A percentile compares a stretch with the other conserved stretches of the same genome.
Conservation (phyloP, 2,329 filamentous ascomycete genomes). For the Intubia oerlemansii region DNA sequence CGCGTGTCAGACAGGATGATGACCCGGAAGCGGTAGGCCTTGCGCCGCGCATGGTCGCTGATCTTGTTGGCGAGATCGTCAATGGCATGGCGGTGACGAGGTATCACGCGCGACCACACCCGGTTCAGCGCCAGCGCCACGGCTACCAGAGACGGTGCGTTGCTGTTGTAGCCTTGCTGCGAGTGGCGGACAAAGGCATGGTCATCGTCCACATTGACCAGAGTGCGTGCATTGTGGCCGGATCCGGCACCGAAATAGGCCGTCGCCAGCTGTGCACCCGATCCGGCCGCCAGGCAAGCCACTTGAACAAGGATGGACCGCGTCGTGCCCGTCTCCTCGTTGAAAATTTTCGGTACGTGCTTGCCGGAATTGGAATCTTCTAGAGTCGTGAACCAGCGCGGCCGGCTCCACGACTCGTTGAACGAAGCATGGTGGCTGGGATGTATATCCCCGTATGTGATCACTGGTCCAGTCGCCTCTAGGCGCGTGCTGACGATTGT, state of each 20-base stretch:
- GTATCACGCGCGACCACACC: constrained; percentile 2
- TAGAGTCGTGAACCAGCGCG: no score
- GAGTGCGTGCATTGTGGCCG: background rate
- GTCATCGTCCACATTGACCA: background rate
- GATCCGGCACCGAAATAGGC: constrained; percentile 2
- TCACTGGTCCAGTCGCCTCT: background rate
- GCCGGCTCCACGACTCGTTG: constrained; percentile 3
- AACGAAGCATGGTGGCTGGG: constrained; percentile 4
- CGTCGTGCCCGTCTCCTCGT: constrained; percentile 4
- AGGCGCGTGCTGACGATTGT: background rate
- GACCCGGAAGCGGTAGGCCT: constrained; percentile 5
- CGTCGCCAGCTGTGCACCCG: background rate
- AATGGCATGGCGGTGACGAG: constrained; percentile 3
- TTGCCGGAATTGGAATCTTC: background rate
- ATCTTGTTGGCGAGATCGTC: constrained; percentile 2
- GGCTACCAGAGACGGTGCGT: constrained; percentile 1
- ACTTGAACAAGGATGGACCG: constrained; percentile 4
- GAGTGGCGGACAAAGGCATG: background rate
- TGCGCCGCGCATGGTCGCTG: constrained; percentile 5
- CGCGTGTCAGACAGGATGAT: constrained; percentile 1
- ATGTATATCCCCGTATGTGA: no score
- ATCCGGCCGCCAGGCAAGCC: background rate
- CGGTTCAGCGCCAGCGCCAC: constrained; percentile 2
- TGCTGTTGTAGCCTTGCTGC: background rate
- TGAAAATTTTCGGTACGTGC: background rate